A percentile compares a stretch with the other conserved stretches of the same genome.
Conservation (phyloP, 2,329 filamentous ascomycete species). For the Botrytis deweyae region DNA sequence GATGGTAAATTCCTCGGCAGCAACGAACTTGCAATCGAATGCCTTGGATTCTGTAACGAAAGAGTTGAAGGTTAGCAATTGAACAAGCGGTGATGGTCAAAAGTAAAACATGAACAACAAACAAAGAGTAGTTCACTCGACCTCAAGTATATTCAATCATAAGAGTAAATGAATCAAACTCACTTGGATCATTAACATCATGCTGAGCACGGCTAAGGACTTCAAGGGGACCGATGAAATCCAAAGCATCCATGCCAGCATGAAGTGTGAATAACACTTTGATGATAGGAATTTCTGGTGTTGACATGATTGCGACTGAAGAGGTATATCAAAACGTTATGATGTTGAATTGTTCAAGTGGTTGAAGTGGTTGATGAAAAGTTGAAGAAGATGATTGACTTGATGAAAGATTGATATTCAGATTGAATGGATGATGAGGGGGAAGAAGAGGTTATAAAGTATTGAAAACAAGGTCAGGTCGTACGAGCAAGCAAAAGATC, state of each 20-base stretch:
- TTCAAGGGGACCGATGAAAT: constrained; percentile 58
- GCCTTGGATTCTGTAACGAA: constrained; percentile 33
- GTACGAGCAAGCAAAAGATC: constrained; percentile 16
- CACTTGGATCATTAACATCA: constrained; percentile 50
- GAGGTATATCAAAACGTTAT: not conserved
- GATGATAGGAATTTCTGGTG: constrained; percentile 43
- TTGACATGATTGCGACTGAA: constrained; percentile 36
- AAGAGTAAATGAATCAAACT: constrained; percentile 37
- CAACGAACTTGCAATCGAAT: constrained; percentile 34
- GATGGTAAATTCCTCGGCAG: constrained; percentile 52
- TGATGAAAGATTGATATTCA: not conserved
- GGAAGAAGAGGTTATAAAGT: not conserved
- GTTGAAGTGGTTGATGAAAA: not conserved
- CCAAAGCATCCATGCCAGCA: constrained; percentile 55
- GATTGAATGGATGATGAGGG: not conserved
- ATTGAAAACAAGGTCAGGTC: not conserved
- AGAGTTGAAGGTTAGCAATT: not conserved
- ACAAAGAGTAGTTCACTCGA: not conserved
- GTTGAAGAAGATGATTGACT: not conserved
- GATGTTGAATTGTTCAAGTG: not conserved
- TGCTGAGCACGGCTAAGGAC: constrained; percentile 55
- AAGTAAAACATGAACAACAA: constrained; percentile 6
- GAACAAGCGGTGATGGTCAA: not conserved
- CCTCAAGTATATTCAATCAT: not conserved
- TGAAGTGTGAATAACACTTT: constrained; percentile 60